Conservation (phyloP, 352 stramenopile genomes). For the Globisporangium emineosum region DNA sequence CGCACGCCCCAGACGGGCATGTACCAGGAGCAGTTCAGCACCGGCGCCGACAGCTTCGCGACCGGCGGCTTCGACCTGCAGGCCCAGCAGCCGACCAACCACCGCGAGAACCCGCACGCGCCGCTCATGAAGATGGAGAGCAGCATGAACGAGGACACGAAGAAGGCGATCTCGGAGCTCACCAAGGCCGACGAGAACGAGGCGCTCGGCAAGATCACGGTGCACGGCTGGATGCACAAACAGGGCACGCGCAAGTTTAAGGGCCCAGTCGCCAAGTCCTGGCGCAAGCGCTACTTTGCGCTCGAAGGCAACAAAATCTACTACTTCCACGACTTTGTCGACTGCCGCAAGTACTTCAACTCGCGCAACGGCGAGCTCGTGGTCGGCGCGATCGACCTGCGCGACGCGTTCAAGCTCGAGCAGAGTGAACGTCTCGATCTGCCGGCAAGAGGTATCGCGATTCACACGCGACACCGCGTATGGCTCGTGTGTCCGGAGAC, state of each 20-base stretch:
- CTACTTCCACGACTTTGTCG: constrained; percentile 84
- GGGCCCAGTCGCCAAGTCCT: constrained; percentile 74
- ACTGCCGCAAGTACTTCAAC: constrained; percentile 86
- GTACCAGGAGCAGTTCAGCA: constrained; percentile 16
- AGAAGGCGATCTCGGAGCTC: constrained; percentile 65
- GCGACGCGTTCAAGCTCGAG: constrained; percentile 76
- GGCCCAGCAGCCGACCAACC: constrained; percentile 1
- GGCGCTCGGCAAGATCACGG: constrained; percentile 58
- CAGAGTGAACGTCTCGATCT: constrained; percentile 75
- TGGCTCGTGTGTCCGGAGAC: constrained; percentile 80
- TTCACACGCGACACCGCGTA: constrained; percentile 70
- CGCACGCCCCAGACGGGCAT: constrained; percentile 13
- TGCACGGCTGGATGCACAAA: constrained; percentile 87
- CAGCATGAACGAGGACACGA: constrained; percentile 29
- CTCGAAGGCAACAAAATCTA: constrained; percentile 84
- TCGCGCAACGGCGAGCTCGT: constrained; percentile 73
- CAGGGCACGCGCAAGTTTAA: constrained; percentile 81
- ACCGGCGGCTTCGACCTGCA: constrained; percentile 4
- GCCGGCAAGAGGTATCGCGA: constrained; percentile 58
- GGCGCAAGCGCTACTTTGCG: constrained; percentile 81
- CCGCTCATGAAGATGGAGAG: constrained; percentile 16
- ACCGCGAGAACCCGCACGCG: not conserved
- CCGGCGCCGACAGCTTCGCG: not conserved
- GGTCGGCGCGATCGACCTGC: constrained; percentile 70
- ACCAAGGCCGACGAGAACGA: constrained; percentile 52